A percentile compares a stretch with the other conserved stretches of the same genome.
phyloP scores from a whole-genome alignment of 2,329 filamentous ascomycete genomes.

The Bertia moriformis region DNA sequence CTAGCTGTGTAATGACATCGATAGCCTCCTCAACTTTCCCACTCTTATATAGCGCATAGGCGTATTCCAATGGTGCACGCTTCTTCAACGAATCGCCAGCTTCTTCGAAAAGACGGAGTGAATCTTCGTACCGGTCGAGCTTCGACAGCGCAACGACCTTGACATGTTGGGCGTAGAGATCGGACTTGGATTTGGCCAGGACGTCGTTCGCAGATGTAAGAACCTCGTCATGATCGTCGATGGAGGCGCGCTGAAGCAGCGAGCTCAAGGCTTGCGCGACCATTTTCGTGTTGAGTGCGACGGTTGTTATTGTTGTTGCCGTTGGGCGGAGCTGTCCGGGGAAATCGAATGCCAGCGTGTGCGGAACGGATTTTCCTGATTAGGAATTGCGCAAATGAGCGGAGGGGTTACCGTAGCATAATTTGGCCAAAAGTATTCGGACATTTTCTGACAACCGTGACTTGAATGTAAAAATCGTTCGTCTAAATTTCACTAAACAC shows the following conservation, averaged over 20 bases:
- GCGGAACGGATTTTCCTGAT: neutral
- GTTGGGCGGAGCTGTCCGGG: conserved; percentile 3
- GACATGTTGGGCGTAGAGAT: conserved; percentile 39
- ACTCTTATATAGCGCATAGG: conserved; percentile 48
- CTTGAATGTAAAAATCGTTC: too few relatives aligned
- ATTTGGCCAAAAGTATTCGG: too few relatives aligned
- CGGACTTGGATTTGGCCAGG: conserved; percentile 39
- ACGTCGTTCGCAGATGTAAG: conserved; percentile 40
- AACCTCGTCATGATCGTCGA: conserved; percentile 48
- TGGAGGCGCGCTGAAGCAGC: conserved; percentile 38
- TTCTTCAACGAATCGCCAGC: conserved; percentile 35
- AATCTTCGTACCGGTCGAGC: conserved; percentile 48
- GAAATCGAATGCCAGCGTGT: neutral
- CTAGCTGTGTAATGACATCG: conserved; percentile 25
- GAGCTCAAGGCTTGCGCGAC: conserved; percentile 30
- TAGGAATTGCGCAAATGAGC: neutral
- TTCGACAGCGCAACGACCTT: conserved; percentile 46
- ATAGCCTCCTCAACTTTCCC: conserved; percentile 38
- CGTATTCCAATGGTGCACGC: conserved; percentile 39
- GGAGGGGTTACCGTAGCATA: too few relatives aligned
- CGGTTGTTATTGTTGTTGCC: conserved; percentile 12
- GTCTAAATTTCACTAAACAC: too few relatives aligned
- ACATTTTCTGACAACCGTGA: too few relatives aligned
- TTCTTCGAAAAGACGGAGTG: conserved; percentile 36
- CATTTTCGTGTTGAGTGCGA: conserved; percentile 20